phyloP scores from a whole-genome alignment of 1,139 yeast genomes.

The Yamadazyma taylorii region DNA sequence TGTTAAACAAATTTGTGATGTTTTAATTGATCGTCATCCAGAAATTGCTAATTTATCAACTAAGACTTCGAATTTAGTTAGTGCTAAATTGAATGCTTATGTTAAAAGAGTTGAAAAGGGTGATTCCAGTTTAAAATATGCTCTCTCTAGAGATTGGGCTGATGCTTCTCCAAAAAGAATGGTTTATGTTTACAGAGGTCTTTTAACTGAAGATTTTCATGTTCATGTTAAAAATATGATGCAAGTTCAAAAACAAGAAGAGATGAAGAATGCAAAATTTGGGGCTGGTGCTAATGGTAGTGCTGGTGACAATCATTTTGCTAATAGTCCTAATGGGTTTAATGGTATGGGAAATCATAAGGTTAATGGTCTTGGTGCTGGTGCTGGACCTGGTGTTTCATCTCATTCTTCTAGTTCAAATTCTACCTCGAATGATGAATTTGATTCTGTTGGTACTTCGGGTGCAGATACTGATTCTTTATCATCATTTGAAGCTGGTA shows the following conservation, averaged over 20 bases:
- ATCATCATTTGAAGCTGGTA: conserved; percentile 25
- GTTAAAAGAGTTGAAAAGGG: conserved; percentile 83
- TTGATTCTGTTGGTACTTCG: conserved; percentile 3
- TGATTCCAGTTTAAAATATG: conserved; percentile 67
- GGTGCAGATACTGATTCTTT: conserved; percentile 6
- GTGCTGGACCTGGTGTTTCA: too few relatives aligned
- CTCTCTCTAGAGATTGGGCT: conserved; percentile 84
- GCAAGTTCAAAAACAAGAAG: conserved; percentile 34
- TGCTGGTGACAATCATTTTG: not conserved
- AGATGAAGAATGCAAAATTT: conserved; percentile 8
- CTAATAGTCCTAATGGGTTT: not conserved
- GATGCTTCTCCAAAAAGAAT: conserved; percentile 84
- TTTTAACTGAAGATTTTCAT: conserved; percentile 69
- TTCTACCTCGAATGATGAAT: conserved; percentile 4
- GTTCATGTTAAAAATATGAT: conserved; percentile 61
- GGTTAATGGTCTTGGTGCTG: not conserved
- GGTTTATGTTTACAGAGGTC: conserved; percentile 83
- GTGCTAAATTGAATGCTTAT: conserved; percentile 80
- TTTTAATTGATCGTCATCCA: conserved; percentile 69
- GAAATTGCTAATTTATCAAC: conserved; percentile 78
- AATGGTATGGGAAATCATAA: not conserved
- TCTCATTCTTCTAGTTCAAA: conserved; percentile 2
- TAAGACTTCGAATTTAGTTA: conserved; percentile 76
- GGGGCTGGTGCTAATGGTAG: conserved; percentile 2
- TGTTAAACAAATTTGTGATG: conserved; percentile 79